A percentile compares a stretch with the other conserved stretches of the same genome.
Conservation (phyloP, 164 flowering plant genomes). For the Nelumbo lutea region DNA sequence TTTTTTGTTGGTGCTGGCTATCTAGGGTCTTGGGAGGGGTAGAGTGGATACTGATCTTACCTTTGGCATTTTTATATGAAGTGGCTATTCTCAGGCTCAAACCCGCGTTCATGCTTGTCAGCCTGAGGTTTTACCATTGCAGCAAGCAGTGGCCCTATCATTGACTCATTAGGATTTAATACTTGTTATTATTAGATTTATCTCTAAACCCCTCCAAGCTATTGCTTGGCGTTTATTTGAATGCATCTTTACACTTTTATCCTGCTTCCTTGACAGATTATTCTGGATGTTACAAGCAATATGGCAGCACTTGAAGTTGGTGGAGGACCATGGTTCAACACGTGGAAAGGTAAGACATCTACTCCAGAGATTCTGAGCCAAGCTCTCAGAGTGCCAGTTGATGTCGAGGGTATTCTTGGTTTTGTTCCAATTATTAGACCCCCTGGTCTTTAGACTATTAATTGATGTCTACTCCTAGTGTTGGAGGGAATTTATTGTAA, state of each 20-base stretch:
- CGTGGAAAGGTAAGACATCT: slow-evolving; percentile 76
- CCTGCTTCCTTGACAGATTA: slow-evolving; percentile 30
- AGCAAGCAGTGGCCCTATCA: too few relatives aligned
- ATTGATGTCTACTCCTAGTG: not conserved
- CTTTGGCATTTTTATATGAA: too few relatives aligned
- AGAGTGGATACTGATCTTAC: too few relatives aligned
- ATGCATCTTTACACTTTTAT: not conserved
- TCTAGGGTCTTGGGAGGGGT: too few relatives aligned
- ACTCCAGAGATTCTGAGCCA: slow-evolving; percentile 52
- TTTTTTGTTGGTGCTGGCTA: too few relatives aligned
- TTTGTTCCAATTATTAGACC: slow-evolving; percentile 68
- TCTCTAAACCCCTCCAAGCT: not conserved
- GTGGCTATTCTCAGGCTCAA: too few relatives aligned
- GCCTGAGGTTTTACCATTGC: too few relatives aligned
- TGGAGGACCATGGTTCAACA: slow-evolving; percentile 95
- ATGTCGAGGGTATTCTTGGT: slow-evolving; percentile 52
- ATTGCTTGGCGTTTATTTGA: not conserved
- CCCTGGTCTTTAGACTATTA: slow-evolving; percentile 58
- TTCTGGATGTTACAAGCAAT: slow-evolving; percentile 82
- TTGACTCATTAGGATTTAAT: too few relatives aligned
- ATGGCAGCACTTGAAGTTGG: slow-evolving; percentile 94
- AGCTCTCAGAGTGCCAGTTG: slow-evolving; percentile 60
- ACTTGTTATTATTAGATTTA: too few relatives aligned
- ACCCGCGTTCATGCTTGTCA: too few relatives aligned
- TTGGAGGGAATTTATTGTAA: too few relatives aligned